These are phyloP conservation scores for Eucalyptus pauciflora DNA, from an alignment of 345 rosid species.

Conservation along the genomic window DNA sequence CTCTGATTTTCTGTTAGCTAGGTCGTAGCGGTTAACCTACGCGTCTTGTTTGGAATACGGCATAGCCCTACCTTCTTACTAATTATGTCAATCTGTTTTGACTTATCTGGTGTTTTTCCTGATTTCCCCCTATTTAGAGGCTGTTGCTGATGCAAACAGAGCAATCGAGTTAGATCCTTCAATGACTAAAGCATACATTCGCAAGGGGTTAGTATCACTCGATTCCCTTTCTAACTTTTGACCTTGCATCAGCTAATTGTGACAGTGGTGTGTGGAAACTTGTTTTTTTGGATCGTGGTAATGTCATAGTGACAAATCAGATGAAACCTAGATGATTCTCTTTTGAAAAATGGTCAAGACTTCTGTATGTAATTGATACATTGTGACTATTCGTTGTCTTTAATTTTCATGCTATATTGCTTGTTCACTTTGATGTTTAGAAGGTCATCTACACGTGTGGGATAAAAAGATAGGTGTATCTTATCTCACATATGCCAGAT, in stretches of 20 bases:
- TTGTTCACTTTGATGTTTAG: background rate
- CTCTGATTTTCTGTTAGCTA: background rate
- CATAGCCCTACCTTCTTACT: background rate
- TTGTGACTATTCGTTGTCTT: background rate
- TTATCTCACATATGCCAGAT: background rate
- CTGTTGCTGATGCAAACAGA: conserved; percentile 69
- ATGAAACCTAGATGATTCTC: background rate
- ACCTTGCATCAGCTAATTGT: background rate
- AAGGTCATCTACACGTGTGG: background rate
- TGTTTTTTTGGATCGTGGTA: background rate
- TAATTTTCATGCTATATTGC: background rate
- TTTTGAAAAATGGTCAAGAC: background rate
- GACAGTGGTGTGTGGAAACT: background rate
- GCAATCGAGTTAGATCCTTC: conserved; percentile 69
- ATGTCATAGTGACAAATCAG: background rate
- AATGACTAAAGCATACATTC: conserved; percentile 65
- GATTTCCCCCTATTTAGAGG: conserved; percentile 32
- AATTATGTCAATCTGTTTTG: background rate
- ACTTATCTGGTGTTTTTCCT: background rate
- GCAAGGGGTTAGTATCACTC: conserved; percentile 57
- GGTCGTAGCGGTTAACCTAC: background rate
- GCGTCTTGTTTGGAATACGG: background rate
- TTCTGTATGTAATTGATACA: background rate
- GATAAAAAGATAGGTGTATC: background rate
- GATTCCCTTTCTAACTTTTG: background rate